phyloP scores from a whole-genome alignment of 331 rosid genomes.

The Stylosanthes scabra region DNA sequence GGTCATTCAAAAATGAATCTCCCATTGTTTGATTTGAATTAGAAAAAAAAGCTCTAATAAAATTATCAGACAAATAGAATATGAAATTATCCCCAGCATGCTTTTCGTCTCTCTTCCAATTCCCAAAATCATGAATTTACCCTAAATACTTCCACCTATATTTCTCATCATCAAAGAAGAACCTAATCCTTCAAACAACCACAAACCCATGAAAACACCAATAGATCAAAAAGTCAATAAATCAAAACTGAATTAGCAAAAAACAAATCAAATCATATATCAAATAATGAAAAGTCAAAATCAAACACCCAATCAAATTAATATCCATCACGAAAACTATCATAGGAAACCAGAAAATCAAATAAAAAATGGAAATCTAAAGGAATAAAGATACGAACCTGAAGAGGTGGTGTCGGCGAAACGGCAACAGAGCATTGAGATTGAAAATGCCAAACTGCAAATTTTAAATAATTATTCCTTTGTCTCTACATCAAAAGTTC shows the following conservation, averaged over 20 bases:
- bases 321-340: constrained; percentile 16
- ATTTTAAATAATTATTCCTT: constrained; percentile 18
- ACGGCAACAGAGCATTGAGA: constrained; percentile 70
- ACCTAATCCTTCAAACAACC: constrained; percentile 24
- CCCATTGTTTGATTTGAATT: constrained; percentile 22
- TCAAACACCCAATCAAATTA: constrained; percentile 1
- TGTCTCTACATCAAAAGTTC: constrained; percentile 41
- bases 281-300: constrained; percentile 1
- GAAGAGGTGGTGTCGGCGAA: constrained; percentile 61
- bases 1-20: constrained; percentile 16
- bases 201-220: constrained; percentile 30
- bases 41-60: constrained; percentile 10
- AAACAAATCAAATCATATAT: neutral
- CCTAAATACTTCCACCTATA: constrained; percentile 28
- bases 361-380: neutral
- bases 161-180: constrained; percentile 32
- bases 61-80: constrained; percentile 10
- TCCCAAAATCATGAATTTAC: constrained; percentile 19
- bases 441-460: constrained; percentile 33
- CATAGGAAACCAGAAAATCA: neutral
- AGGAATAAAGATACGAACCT: constrained; percentile 44
- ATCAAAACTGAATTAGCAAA: neutral
- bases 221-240: neutral
- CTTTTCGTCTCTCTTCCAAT: constrained; percentile 25
- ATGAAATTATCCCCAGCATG: constrained; percentile 5